A percentile compares a stretch with the other conserved stretches of the same genome.
Conservation (phyloP, 1,284 basidiomycete species). For the Neotropicomus parvogracilis region DNA sequence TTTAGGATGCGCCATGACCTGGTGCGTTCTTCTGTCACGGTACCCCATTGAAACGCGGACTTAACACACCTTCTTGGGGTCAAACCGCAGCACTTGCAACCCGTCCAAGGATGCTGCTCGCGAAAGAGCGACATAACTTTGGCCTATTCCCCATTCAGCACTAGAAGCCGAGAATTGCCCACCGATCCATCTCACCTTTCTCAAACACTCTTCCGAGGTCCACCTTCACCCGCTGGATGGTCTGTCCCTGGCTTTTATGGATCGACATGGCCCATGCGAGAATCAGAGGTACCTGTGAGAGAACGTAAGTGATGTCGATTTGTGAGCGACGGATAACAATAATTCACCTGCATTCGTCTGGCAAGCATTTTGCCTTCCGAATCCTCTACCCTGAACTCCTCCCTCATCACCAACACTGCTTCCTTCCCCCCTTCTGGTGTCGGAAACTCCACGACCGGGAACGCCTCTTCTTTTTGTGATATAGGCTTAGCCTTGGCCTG, state of each 20-base stretch:
- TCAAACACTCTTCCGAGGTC: slow-evolving; percentile 67
- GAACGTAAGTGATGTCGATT: not conserved
- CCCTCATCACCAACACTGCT: slow-evolving; percentile 53
- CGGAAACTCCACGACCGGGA: slow-evolving; percentile 65
- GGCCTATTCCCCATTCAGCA: slow-evolving; percentile 38
- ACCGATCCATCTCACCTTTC: slow-evolving; percentile 45
- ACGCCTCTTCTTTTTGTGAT: slow-evolving; percentile 32
- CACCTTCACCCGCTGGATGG: slow-evolving; percentile 63
- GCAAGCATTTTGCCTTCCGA: slow-evolving; percentile 66
- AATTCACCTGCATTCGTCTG: slow-evolving; percentile 43
- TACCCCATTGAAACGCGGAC: not conserved
- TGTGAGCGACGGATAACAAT: not conserved
- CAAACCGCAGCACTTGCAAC: slow-evolving; percentile 76
- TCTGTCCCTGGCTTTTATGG: slow-evolving; percentile 79
- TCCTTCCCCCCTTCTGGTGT: slow-evolving; percentile 46
- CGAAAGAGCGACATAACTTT: slow-evolving; percentile 83
- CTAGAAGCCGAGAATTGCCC: not conserved
- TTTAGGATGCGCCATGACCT: slow-evolving; percentile 53
- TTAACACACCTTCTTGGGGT: slow-evolving; percentile 55
- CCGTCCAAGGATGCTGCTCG: slow-evolving; percentile 78
- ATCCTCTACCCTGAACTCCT: slow-evolving; percentile 67
- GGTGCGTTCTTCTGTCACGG: not conserved
- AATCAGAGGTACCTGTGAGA: slow-evolving; percentile 54
- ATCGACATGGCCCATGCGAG: slow-evolving; percentile 78
- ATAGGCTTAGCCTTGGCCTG: slow-evolving; percentile 4